A percentile compares a stretch with the other conserved stretches of the same genome.
Conservation (phyloP, 176 grass and related monocot species). For the Musa schizocarpa region DNA sequence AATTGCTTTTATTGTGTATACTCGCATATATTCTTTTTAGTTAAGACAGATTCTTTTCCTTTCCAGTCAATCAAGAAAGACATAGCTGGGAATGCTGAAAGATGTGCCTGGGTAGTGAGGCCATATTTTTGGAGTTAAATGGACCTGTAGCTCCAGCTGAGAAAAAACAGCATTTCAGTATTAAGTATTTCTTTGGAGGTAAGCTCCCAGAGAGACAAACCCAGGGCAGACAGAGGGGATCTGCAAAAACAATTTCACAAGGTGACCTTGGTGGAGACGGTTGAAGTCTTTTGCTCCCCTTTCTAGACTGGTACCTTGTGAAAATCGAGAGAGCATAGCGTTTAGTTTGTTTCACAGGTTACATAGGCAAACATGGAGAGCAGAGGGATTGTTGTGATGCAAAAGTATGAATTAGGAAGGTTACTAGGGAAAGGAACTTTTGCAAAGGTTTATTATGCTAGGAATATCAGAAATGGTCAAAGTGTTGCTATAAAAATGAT, state of each 20-base stretch:
- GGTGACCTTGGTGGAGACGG: slow-evolving; percentile 39
- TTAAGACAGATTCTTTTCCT: background rate
- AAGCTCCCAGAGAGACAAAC: slow-evolving; percentile 17
- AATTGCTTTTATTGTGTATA: background rate
- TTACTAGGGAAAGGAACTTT: slow-evolving; percentile 87
- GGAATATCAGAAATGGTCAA: slow-evolving; percentile 56
- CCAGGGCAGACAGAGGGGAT: background rate
- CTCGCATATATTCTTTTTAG: background rate
- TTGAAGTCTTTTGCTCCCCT: slow-evolving; percentile 17
- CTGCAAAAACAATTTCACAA: background rate
- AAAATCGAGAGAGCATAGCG: slow-evolving; percentile 2
- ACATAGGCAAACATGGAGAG: slow-evolving; percentile 37
- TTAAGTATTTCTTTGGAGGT: background rate
- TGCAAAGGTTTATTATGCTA: slow-evolving; percentile 90
- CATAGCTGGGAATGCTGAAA: slow-evolving; percentile 57
- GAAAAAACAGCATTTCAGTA: slow-evolving; percentile 4
- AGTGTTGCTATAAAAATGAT: slow-evolving; percentile 94
- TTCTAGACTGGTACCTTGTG: background rate
- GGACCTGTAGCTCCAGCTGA: slow-evolving; percentile 23
- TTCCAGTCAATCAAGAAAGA: slow-evolving; percentile 5
- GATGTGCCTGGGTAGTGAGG: slow-evolving; percentile 41
- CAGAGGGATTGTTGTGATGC: slow-evolving; percentile 65
- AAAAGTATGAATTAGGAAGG: slow-evolving; percentile 70
- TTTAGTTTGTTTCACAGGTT: background rate
- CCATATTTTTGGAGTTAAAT: slow-evolving; percentile 21